Percentiles rank a stretch among this genome's conserved stretches.
phyloP scores from a whole-genome alignment of 352 stramenopile species.

The Phytopythium boreale region DNA sequence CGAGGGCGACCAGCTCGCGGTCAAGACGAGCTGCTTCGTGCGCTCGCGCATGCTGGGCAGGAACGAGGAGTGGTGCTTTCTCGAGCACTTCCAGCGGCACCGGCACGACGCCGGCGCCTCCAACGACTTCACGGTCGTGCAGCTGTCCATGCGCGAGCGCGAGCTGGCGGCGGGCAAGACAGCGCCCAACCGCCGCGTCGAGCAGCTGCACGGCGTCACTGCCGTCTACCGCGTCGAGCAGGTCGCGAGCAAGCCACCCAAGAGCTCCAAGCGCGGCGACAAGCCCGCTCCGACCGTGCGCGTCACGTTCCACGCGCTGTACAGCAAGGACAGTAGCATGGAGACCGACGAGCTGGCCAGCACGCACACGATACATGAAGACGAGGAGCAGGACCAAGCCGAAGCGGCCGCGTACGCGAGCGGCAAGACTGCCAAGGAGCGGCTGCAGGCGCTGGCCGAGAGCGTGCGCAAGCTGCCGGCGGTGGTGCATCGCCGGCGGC shows the following conservation, averaged over 20 bases:
- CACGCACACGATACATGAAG: slow-evolving; percentile 28
- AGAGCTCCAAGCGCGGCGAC: neutral
- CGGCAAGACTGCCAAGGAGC: slow-evolving; percentile 20
- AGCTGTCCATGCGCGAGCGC: slow-evolving; percentile 23
- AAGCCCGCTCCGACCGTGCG: slow-evolving; percentile 12
- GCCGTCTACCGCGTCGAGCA: slow-evolving; percentile 30
- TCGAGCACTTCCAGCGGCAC: slow-evolving; percentile 36
- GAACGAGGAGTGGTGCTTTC: slow-evolving; percentile 51
- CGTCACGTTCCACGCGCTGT: slow-evolving; percentile 35
- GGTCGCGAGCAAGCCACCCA: neutral
- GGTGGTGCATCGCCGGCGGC: slow-evolving; percentile 29
- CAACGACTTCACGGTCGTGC: slow-evolving; percentile 25
- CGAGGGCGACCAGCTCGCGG: slow-evolving; percentile 24
- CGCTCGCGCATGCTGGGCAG: slow-evolving; percentile 27
- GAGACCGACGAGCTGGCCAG: slow-evolving; percentile 16
- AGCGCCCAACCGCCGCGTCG: slow-evolving; percentile 22
- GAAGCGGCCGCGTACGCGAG: slow-evolving; percentile 14
- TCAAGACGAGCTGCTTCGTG: slow-evolving; percentile 41
- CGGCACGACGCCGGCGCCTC: slow-evolving; percentile 7
- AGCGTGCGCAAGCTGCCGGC: slow-evolving; percentile 24
- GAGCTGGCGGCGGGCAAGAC: slow-evolving; percentile 30
- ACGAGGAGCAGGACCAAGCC: neutral
- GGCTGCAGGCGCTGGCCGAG: slow-evolving; percentile 24
- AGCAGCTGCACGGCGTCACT: slow-evolving; percentile 37
- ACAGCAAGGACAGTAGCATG: slow-evolving; percentile 9